Evolutionary conservation across 345 rosid species (phyloP), one percentile per base, ranked within the genome.

Genomic region (Orychophragmus violaceus): DNA sequence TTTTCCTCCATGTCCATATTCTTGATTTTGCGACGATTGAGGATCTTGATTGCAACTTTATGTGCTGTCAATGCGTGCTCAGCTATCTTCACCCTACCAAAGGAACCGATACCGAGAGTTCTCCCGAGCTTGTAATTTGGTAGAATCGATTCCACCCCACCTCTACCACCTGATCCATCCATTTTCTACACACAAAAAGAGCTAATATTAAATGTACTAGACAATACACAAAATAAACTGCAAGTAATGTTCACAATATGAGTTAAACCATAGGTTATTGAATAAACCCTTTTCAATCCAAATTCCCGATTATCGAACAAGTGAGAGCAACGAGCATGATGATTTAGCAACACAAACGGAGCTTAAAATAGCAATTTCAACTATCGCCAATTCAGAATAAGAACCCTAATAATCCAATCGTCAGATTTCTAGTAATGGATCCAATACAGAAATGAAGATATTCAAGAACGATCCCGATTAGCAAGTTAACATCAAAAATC

Each of bases 41-140:
- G 92, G 60, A 94, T 88, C 87, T 94, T 94, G 70, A 94, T 84
- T 4, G 99, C 99, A 73, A 94, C 99, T 76, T 90, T 88, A 77
- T 81, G 88, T 28, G 95, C 87, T 13, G 99, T 94, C 73, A 82
- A 79, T 23, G 77, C 80, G 70, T 94, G 99, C 79, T 79, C 87
- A 29, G 99, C 99, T 59, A 87, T 80, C 82, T 90, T 94, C 62
- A 94, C 99, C 83, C 90, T 85, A 36, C 97, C 87, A 69, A 94
- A 90, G 35, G 99, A 77, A 59, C 99, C 97, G 8, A 90, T 85
- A 54, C 99, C 99, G 44, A 90, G 90, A 56, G 86, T 87, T 77
- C 80, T 88, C 23, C 93, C 93, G 45, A 88, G 85, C 82, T 78
- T 87, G 79, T 88, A 94, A 75, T 87, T 90, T n/a, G 76, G 80